Conservation (phyloP, 2,329 filamentous ascomycete species). For the Beauveria sp. region DNA sequence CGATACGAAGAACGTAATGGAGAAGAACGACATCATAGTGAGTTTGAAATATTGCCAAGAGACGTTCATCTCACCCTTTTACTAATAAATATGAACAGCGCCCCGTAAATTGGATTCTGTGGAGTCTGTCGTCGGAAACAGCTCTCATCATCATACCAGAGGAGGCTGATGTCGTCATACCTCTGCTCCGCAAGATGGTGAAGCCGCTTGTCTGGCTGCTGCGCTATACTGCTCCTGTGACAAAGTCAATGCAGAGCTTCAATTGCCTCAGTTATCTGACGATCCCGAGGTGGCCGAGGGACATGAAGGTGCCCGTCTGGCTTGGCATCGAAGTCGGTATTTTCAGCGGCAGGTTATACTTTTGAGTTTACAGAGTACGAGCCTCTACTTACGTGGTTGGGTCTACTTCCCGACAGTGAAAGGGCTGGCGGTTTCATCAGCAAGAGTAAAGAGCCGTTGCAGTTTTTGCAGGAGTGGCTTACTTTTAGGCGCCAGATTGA, state of each 20-base stretch:
- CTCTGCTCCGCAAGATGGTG: conserved; percentile 25
- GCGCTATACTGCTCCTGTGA: conserved; percentile 53
- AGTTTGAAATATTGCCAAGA: not conserved
- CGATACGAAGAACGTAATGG: not conserved
- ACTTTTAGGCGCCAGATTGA: conserved; percentile 42
- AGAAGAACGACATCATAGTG: not conserved
- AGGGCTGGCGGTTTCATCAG: not conserved
- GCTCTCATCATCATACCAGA: conserved; percentile 55
- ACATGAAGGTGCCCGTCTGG: conserved; percentile 41
- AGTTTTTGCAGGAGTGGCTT: conserved; percentile 49
- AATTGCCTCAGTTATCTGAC: conserved; percentile 45
- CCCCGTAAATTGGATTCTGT: conserved; percentile 56
- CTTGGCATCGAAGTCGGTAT: conserved; percentile 52
- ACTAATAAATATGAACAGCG: conserved; percentile 23
- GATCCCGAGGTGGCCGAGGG: conserved; percentile 36
- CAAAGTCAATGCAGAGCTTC: conserved; percentile 52
- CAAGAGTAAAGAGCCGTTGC: conserved; percentile 19
- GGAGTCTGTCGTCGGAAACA: conserved; percentile 36
- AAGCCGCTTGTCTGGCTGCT: conserved; percentile 36
- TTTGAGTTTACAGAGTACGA: conserved; percentile 42
- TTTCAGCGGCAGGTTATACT: conserved; percentile 53
- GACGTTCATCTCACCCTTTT: not conserved
- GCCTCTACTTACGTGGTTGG: conserved; percentile 25
- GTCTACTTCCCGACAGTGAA: conserved; percentile 16
- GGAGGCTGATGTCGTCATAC: conserved; percentile 51